These are phyloP conservation scores for Aotearoamyces nothofagi DNA, from an alignment of 2,329 filamentous ascomycete species.

Conservation along the genomic window DNA sequence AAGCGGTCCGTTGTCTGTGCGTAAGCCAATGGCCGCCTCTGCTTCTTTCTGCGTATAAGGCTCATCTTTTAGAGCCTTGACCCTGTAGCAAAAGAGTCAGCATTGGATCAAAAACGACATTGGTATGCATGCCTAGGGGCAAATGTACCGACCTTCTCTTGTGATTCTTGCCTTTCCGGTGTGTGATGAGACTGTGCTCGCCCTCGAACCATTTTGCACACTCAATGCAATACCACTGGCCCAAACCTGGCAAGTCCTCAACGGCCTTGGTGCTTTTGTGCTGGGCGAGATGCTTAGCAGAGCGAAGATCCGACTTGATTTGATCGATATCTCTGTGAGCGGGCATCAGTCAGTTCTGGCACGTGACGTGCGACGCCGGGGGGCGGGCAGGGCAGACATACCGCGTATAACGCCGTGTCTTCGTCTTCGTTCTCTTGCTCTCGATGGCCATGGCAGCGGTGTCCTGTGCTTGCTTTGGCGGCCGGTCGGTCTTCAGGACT, in stretches of 20 bases:
- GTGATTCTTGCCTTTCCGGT: conserved; percentile 81
- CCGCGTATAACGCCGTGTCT: no score
- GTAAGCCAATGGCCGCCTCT: conserved; percentile 62
- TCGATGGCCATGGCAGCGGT: no score
- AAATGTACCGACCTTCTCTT: conserved; percentile 55
- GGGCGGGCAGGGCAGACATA: no score
- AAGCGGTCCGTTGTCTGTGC: conserved; percentile 48
- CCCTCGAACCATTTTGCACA: conserved; percentile 96
- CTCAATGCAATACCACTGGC: conserved; percentile 75
- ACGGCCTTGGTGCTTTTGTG: conserved; percentile 65
- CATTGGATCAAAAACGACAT: background rate
- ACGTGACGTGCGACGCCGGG: no score
- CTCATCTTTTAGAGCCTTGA: conserved; percentile 70
- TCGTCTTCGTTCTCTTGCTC: no score
- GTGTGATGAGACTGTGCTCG: conserved; percentile 57
- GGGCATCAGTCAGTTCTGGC: no score
- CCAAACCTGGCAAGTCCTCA: conserved; percentile 80
- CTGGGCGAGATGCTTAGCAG: conserved; percentile 63
- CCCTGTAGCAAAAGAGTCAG: conserved; percentile 28
- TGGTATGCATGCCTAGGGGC: background rate
- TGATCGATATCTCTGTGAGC: conserved; percentile 95
- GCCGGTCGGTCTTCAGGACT: no score
- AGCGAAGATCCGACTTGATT: conserved; percentile 67
- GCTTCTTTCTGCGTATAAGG: conserved; percentile 78
- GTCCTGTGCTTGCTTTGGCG: no score